phyloP scores from a whole-genome alignment of 2,329 filamentous ascomycete genomes.

The Venturia effusa region DNA sequence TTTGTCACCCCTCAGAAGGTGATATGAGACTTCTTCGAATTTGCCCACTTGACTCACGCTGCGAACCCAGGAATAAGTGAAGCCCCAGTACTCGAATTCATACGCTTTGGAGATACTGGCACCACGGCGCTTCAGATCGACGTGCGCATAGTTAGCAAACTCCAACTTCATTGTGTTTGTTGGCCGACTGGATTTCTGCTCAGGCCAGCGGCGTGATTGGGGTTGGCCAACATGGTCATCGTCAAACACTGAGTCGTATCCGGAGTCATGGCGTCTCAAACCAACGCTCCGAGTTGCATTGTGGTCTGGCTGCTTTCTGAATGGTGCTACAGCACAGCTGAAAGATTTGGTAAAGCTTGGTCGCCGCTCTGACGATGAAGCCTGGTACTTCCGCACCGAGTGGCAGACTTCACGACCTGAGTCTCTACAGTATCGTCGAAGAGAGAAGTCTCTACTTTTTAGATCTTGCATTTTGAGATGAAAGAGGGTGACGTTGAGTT shows the following conservation, averaged over 20 bases:
- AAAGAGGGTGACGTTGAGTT: slow-evolving; percentile 67
- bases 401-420: slow-evolving; percentile 78
- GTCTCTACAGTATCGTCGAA: slow-evolving; percentile 83
- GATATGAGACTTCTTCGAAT: slow-evolving; percentile 59
- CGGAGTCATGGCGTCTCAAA: slow-evolving; percentile 47
- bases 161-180: slow-evolving; percentile 81
- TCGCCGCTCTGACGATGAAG: slow-evolving; percentile 30
- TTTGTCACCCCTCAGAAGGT: slow-evolving; percentile 60
- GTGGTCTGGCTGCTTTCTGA: slow-evolving; percentile 30
- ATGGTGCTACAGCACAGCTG: slow-evolving; percentile 45
- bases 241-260: slow-evolving; percentile 39
- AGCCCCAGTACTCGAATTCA: slow-evolving; percentile 90
- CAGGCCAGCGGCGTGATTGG: neutral
- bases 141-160: slow-evolving; percentile 93
- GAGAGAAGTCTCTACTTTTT: slow-evolving; percentile 73
- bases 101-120: slow-evolving; percentile 61
- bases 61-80: slow-evolving; percentile 74
- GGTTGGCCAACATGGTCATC: slow-evolving; percentile 16
- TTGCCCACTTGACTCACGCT: slow-evolving; percentile 56
- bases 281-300: slow-evolving; percentile 11
- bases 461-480: slow-evolving; percentile 93
- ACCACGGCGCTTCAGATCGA: slow-evolving; percentile 66
- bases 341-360: slow-evolving; percentile 47
- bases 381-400: slow-evolving; percentile 10
- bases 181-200: slow-evolving; percentile 26